A percentile compares a stretch with the other conserved stretches of the same genome.
Conservation (phyloP, 768 basidiomycete genomes). For the Imleria badia region DNA sequence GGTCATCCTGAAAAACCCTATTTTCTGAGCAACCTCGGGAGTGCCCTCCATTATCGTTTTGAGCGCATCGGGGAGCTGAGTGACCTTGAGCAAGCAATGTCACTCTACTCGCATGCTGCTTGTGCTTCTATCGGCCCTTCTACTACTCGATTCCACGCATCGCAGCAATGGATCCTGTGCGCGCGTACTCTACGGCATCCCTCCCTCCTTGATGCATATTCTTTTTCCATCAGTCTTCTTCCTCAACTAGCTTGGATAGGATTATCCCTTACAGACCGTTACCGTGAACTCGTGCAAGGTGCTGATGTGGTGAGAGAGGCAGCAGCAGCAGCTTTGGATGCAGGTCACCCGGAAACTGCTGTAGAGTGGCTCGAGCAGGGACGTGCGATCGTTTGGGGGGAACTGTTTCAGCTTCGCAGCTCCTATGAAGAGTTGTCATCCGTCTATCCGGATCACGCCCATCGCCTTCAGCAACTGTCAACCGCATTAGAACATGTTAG, state of each 20-base stretch:
- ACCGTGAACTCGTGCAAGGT: conserved; percentile 9
- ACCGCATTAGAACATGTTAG: background rate
- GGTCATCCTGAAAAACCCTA: background rate
- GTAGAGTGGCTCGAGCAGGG: conserved; percentile 14
- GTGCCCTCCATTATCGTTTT: background rate
- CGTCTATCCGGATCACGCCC: background rate
- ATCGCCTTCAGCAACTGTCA: background rate
- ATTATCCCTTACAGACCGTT: conserved; percentile 15
- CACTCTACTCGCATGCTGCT: conserved; percentile 1
- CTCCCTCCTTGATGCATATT: conserved; percentile 20
- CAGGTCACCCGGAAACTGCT: background rate
- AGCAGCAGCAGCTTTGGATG: conserved; percentile 20
- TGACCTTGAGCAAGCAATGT: background rate
- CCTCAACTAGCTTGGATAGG: conserved; percentile 17
- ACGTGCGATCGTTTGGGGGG: conserved; percentile 11
- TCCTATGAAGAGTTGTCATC: conserved; percentile 4
- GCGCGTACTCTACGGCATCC: conserved; percentile 3
- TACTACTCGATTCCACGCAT: conserved; percentile 3
- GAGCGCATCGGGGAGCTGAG: background rate
- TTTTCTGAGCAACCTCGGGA: background rate
- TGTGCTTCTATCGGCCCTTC: background rate
- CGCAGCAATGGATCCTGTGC: conserved; percentile 1
- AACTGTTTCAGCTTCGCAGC: conserved; percentile 13
- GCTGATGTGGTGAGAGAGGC: conserved; percentile 22
- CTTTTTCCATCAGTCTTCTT: conserved; percentile 16